phyloP scores from a whole-genome alignment of 2,329 filamentous ascomycete genomes.

The Aspergillus costaricaensis region DNA sequence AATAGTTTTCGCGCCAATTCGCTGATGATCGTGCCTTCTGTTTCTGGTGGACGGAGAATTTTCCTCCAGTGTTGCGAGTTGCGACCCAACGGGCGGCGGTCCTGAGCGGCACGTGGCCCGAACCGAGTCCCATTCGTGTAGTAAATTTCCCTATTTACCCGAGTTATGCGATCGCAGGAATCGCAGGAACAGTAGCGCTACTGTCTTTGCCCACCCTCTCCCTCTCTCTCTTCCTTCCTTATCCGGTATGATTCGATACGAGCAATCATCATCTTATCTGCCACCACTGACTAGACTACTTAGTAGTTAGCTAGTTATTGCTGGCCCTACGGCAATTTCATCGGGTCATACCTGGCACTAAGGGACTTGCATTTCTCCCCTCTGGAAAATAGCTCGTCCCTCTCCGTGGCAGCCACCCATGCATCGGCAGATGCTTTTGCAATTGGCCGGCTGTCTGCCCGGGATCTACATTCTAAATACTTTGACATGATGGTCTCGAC shows the following conservation, averaged over 20 bases:
- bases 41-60: not conserved
- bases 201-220: too few relatives aligned
- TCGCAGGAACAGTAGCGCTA: too few relatives aligned
- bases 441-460: not conserved
- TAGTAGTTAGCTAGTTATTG: too few relatives aligned
- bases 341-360: too few relatives aligned
- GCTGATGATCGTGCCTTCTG: not conserved
- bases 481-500: not conserved
- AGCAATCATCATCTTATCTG: not conserved
- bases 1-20: not conserved
- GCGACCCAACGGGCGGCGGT: not conserved
- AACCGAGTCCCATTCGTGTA: not conserved
- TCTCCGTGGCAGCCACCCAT: not conserved
- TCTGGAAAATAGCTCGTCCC: slow-evolving; percentile 1
- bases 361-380: not conserved
- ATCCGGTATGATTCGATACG: not conserved
- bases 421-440: not conserved
- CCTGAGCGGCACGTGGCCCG: slow-evolving; percentile 5
- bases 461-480: not conserved
- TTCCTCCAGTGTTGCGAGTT: not conserved
- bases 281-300: not conserved
- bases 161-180: not conserved
- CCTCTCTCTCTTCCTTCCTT: not conserved
- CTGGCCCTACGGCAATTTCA: not conserved
- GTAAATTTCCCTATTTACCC: slow-evolving; percentile 5